Percentiles rank a stretch among this genome's conserved stretches.
phyloP scores from a whole-genome alignment of 2,329 filamentous ascomycete genomes.

The Penicillium thymicola region DNA sequence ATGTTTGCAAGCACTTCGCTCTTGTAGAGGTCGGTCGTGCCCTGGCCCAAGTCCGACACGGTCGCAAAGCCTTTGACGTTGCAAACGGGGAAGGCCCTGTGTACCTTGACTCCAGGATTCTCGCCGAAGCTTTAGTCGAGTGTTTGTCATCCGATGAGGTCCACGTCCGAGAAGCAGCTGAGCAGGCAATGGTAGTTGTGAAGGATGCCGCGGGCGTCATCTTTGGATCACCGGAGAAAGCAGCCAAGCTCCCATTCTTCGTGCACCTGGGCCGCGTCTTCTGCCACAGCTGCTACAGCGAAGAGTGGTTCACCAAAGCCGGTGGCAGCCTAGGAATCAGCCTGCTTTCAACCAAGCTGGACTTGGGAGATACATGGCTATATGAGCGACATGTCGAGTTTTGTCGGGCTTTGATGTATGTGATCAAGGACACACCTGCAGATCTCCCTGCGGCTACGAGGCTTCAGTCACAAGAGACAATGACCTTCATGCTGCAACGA shows the following conservation, averaged over 20 bases:
- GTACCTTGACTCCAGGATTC: conserved; percentile 77
- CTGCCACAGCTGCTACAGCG: conserved; percentile 91
- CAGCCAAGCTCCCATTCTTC: conserved; percentile 80
- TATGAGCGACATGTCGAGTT: conserved; percentile 80
- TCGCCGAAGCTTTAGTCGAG: conserved; percentile 87
- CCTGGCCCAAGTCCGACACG: conserved; percentile 76
- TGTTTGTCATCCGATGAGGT: conserved; percentile 81
- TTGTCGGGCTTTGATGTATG: conserved; percentile 86
- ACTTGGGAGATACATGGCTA: conserved; percentile 81
- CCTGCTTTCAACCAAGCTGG: conserved; percentile 77
- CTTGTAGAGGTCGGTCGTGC: conserved; percentile 84
- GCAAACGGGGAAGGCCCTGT: conserved; percentile 82
- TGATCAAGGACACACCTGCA: conserved; percentile 96
- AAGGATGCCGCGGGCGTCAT: conserved; percentile 73
- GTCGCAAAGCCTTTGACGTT: conserved; percentile 75
- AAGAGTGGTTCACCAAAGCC: conserved; percentile 98
- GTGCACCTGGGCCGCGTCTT: conserved; percentile 76
- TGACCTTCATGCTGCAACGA: conserved; percentile 73
- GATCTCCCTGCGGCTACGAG: conserved; percentile 90
- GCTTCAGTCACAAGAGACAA: conserved; percentile 73
- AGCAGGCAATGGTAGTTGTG: conserved; percentile 72
- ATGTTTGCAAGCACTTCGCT: conserved; percentile 85
- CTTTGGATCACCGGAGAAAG: conserved; percentile 69
- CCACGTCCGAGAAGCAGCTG: conserved; percentile 76
- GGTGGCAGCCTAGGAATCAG: conserved; percentile 89